A percentile compares a stretch with the other conserved stretches of the same genome.
These are phyloP conservation scores for Euphrasia arctica DNA, from an alignment of 305 asterid genomes.

Conservation along the genomic window DNA sequence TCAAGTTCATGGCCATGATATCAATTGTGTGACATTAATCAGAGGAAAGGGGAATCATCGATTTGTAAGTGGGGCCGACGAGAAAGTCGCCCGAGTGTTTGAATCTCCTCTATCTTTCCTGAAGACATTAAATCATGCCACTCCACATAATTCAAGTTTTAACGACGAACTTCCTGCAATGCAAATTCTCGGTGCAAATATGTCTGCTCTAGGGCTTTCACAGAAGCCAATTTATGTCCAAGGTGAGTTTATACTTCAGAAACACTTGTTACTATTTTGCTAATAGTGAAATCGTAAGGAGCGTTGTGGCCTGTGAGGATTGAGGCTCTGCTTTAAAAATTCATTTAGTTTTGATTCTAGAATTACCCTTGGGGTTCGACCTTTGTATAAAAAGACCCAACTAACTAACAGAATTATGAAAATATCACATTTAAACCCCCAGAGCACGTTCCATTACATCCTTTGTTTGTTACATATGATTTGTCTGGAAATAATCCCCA, in stretches of 20 bases:
- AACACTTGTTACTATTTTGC: background rate
- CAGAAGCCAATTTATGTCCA: constrained; percentile 93
- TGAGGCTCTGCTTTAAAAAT: background rate
- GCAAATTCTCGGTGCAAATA: constrained; percentile 94
- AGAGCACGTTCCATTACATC: too few species aligned
- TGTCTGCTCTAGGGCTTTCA: constrained; percentile 94
- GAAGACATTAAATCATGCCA: constrained; percentile 72
- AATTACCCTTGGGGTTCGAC: background rate
- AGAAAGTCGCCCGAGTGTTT: constrained; percentile 93
- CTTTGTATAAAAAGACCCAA: background rate
- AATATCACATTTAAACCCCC: too few species aligned
- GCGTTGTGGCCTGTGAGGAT: background rate
- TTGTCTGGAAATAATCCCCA: too few species aligned
- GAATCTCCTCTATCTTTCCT: constrained; percentile 92
- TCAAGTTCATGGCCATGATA: constrained; percentile 97
- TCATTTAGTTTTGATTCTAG: background rate
- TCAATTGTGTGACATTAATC: constrained; percentile 73
- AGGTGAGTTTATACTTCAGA: constrained; percentile 42
- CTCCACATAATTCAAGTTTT: constrained; percentile 33
- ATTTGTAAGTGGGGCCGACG: constrained; percentile 90
- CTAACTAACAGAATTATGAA: background rate
- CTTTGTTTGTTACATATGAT: too few species aligned
- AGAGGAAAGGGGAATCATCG: constrained; percentile 87
- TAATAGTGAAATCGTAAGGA: too few species aligned
- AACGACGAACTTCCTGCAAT: constrained; percentile 59